Base-by-base conservation (phyloP, 2,329 filamentous ascomycete genomes). In the Exophiala calicioides region DNA sequence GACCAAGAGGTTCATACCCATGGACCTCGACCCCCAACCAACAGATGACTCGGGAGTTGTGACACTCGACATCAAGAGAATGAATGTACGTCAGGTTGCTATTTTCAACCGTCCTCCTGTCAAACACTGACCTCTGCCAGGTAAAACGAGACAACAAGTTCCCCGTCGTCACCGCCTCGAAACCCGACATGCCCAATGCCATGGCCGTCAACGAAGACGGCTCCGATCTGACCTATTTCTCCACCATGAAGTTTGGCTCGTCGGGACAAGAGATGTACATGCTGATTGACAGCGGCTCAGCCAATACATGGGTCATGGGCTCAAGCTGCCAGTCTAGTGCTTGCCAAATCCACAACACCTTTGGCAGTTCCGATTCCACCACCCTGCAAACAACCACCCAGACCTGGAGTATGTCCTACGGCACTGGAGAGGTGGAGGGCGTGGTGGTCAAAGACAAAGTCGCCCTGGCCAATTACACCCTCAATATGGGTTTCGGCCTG, bases 281-380 rank as follows among this genome's bases (percentile, higher is more conserved):
- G 62, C 62, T 79, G 43, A 59, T 80, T 10, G 78, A 81, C 59
- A 76, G 76, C 1, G 78, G 76, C 5, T 74, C 76, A 10, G 71
- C 74, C 13, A 88, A 87, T 47, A 89, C 84, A 9, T 95, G 90
- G 90, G 80, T 95, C 15, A 93, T 93, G 80, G 80, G 84, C 21
- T 73, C 80, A 12, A 70, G 76, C 44, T 95, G 90, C 70, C 74
- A 65, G 12, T 81, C 80, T 3, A 66, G 74, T 18, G 79, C 87
- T 3, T 95, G 90, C 64, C 63, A 68, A 21, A 72, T 75, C 56
- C 90, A 95, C 65, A 81, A 81, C 59, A 81, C 77, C 0, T 91
- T 88, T 61, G 85, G 85, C 10, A 62, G 76, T 3, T 67, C 71
- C 3, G 78, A 85, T 55, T 95, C 89, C 3, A 76, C 70, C 36